phyloP scores from a whole-genome alignment of 169 alveolate genomes.

The Plasmodium vivax region DNA sequence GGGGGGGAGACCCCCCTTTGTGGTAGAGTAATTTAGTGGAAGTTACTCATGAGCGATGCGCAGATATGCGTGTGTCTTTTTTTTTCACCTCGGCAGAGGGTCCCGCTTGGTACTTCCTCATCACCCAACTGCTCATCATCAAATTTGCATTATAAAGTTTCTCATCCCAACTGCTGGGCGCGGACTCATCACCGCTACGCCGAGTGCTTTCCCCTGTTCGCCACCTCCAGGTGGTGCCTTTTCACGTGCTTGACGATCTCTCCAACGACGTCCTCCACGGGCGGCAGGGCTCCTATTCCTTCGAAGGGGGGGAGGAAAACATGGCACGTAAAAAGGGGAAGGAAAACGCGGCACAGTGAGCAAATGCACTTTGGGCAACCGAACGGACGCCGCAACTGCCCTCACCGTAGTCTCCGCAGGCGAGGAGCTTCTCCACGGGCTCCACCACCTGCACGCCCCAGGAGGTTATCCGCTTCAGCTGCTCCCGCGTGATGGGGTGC shows the following conservation, averaged over 20 bases:
- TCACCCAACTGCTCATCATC: not conserved
- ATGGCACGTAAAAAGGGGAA: not conserved
- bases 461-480: conserved; percentile 80
- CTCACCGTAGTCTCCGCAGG: conserved; percentile 90
- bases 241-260: not conserved
- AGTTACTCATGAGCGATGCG: not conserved
- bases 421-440: conserved; percentile 83
- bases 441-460: conserved; percentile 81
- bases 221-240: not conserved
- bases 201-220: not conserved
- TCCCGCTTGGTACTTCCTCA: not conserved
- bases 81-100: not conserved
- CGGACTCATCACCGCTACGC: not conserved
- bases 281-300: not conserved
- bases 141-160: too few species aligned
- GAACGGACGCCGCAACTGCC: too few species aligned
- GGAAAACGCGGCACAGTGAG: not conserved
- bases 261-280: not conserved
- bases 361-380: too few species aligned
- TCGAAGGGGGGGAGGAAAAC: not conserved
- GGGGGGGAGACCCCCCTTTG: not conserved
- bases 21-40: not conserved
- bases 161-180: not conserved
- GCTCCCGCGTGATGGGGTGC: conserved; percentile 90
- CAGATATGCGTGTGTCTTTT: not conserved